A percentile compares a stretch with the other conserved stretches of the same genome.
Evolutionary conservation across 345 rosid species (phyloP).

Genomic region (Camelina neglecta): DNA sequence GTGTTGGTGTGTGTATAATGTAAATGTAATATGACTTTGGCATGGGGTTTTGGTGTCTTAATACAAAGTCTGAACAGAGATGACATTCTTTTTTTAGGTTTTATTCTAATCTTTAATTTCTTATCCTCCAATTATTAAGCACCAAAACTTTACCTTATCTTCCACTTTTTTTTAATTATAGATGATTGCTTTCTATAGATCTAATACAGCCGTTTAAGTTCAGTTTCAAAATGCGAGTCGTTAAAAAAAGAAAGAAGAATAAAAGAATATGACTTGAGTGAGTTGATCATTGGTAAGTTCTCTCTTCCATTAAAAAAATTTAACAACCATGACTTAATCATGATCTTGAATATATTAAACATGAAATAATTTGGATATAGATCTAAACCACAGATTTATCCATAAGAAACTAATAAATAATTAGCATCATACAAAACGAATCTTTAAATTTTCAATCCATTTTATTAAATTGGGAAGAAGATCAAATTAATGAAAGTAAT

Average conservation of each 20-base stretch:
- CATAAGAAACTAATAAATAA: background rate
- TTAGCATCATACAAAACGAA: background rate
- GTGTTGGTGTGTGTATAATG: background rate
- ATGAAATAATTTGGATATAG: background rate
- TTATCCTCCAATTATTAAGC: conserved; percentile 44
- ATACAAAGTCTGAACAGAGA: conserved; percentile 40
- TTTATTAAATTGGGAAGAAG: background rate
- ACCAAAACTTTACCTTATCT: conserved; percentile 48
- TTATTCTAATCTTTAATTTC: conserved; percentile 11
- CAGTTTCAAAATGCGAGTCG: conserved; percentile 35
- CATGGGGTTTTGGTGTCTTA: conserved; percentile 46
- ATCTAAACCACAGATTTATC: background rate
- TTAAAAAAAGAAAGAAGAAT: background rate
- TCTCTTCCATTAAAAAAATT: background rate
- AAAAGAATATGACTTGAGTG: conserved; percentile 4
- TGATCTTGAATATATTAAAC: conserved; percentile 22
- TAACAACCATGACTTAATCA: conserved; percentile 39
- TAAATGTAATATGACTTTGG: conserved; percentile 36
- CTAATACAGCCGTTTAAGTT: conserved; percentile 46
- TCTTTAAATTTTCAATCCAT: background rate
- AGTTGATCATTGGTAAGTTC: conserved; percentile 37
- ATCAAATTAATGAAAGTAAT: background rate
- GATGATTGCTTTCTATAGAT: conserved; percentile 38
- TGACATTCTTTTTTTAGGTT: conserved; percentile 12
- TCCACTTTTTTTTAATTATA: conserved; percentile 38